A percentile compares a stretch with the other conserved stretches of the same genome.
These are phyloP conservation scores for Fistulifera pelliculosa DNA, from an alignment of 108 stramenopile species.

Conservation along the genomic window DNA sequence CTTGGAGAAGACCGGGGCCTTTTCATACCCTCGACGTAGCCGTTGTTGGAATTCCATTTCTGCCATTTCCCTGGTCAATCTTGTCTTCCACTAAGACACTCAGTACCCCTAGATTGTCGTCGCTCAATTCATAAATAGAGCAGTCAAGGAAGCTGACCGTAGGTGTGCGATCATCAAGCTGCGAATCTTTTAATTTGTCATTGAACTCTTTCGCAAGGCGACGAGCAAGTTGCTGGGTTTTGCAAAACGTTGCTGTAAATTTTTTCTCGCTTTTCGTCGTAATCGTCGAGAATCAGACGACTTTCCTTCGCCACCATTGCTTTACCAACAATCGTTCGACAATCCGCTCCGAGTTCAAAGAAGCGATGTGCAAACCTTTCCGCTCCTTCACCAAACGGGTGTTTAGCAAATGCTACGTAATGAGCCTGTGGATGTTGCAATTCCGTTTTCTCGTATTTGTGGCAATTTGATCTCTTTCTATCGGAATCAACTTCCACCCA, in stretches of 20 bases:
- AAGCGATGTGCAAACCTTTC: constrained; percentile 40
- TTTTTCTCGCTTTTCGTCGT: constrained; percentile 1
- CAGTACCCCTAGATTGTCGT: background rate
- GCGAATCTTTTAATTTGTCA: constrained; percentile 12
- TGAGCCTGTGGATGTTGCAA: constrained; percentile 1
- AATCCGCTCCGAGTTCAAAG: constrained; percentile 27
- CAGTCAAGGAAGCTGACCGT: constrained; percentile 14
- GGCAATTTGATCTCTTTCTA: background rate
- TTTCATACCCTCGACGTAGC: constrained; percentile 16
- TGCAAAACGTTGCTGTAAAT: constrained; percentile 32
- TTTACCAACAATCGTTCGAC: constrained; percentile 19
- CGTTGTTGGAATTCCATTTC: constrained; percentile 53
- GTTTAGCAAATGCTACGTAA: constrained; percentile 16
- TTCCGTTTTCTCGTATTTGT: background rate
- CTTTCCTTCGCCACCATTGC: constrained; percentile 45
- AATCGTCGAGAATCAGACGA: constrained; percentile 26
- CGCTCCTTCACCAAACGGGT: constrained; percentile 44
- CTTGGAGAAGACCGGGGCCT: constrained; percentile 27
- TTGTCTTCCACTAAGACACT: constrained; percentile 1
- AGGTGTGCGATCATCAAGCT: constrained; percentile 8
- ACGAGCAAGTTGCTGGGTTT: constrained; percentile 31
- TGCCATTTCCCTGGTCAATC: constrained; percentile 29
- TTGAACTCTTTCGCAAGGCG: constrained; percentile 36
- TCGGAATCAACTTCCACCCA: background rate
- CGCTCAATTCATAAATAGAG: constrained; percentile 9